phyloP scores from a whole-genome alignment of 179 eudicot genomes.

The Patellifolia procumbens region DNA sequence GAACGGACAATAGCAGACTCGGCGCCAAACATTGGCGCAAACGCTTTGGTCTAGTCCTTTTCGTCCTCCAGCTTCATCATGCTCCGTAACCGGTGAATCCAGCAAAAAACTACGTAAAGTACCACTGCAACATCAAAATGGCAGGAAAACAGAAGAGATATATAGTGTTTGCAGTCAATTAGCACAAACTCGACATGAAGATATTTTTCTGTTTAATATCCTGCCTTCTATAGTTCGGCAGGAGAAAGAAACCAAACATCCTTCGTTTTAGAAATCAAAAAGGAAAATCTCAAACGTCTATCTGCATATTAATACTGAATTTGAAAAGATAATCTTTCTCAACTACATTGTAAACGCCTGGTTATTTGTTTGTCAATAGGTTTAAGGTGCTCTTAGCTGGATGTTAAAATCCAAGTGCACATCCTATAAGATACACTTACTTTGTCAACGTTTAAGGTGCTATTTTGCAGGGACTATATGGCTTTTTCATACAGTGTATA shows the following conservation, averaged over 20 bases:
- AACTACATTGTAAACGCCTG: neutral
- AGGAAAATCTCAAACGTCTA: neutral
- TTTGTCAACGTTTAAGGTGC: neutral
- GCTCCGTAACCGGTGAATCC: constrained; percentile 98
- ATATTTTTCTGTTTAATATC: neutral
- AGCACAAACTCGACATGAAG: neutral
- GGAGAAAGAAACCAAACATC: neutral
- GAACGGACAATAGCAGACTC: constrained; percentile 94
- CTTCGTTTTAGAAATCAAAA: neutral
- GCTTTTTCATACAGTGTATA: neutral
- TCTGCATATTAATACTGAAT: neutral
- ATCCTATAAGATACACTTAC: neutral
- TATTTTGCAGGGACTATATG: neutral
- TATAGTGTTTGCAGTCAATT: neutral
- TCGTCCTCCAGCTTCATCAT: constrained; percentile 97
- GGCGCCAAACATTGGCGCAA: constrained; percentile 94
- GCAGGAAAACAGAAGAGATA: neutral
- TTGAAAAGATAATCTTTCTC: neutral
- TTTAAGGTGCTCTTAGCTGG: neutral
- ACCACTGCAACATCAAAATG: constrained; percentile 2
- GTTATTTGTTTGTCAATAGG: neutral
- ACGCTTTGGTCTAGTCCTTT: constrained; percentile 89
- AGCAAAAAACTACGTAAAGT: constrained; percentile 68
- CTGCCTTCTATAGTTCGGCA: neutral
- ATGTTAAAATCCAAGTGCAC: constrained; percentile 5